phyloP scores from a whole-genome alignment of 441 rosid species.

The Dalechampia spathulata region DNA sequence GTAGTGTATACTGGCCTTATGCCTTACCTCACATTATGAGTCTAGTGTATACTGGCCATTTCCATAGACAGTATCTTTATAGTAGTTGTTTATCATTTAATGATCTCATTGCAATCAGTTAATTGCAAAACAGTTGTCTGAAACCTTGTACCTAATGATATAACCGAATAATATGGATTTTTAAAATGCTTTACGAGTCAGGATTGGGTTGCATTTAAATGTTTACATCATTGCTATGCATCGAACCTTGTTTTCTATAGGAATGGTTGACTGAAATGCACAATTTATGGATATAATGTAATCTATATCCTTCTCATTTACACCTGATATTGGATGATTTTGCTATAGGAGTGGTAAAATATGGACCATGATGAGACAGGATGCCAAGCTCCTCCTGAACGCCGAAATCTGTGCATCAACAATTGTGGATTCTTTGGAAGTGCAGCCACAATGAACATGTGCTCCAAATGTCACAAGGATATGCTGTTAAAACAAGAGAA shows the following conservation, averaged over 20 bases:
- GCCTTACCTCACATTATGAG: too few relatives aligned
- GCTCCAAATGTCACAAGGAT: slow-evolving; percentile 56
- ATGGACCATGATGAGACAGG: slow-evolving; percentile 96
- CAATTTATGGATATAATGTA: background rate
- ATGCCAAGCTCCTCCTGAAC: slow-evolving; percentile 90
- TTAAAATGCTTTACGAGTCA: background rate
- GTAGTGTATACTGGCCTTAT: too few relatives aligned
- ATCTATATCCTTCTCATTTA: background rate
- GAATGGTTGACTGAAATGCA: background rate
- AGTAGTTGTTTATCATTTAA: too few relatives aligned
- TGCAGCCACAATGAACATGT: slow-evolving; percentile 61
- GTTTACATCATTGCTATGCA: background rate
- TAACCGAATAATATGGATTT: background rate
- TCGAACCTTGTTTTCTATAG: background rate
- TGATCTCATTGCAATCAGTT: too few relatives aligned
- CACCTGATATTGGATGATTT: background rate
- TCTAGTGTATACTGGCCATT: too few relatives aligned
- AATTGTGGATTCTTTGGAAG: slow-evolving; percentile 79
- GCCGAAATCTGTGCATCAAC: slow-evolving; percentile 76
- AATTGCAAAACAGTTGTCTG: too few relatives aligned
- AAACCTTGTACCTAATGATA: too few relatives aligned
- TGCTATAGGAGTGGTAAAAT: slow-evolving; percentile 35
- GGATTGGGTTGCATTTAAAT: background rate
- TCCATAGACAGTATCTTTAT: too few relatives aligned
- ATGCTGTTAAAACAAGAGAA: slow-evolving; percentile 43